These are phyloP conservation scores for Leccinum fallax DNA, from an alignment of 1,284 basidiomycete species.

Conservation along the genomic window DNA sequence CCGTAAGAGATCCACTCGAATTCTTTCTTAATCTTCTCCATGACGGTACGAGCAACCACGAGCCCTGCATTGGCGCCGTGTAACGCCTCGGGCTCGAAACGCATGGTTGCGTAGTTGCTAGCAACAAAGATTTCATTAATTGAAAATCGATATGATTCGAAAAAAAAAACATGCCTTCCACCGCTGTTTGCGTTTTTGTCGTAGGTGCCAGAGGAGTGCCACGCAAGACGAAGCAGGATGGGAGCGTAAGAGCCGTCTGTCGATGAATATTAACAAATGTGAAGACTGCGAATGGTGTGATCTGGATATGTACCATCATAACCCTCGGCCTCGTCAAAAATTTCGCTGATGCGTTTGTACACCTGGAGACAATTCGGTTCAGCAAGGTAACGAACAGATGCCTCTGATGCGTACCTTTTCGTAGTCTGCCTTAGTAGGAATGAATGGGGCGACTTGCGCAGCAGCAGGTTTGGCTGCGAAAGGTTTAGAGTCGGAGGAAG, in stretches of 20 bases:
- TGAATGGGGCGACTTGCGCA: slow-evolving; percentile 65
- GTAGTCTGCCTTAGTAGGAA: slow-evolving; percentile 79
- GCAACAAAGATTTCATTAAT: neutral
- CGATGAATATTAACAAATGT: slow-evolving; percentile 4
- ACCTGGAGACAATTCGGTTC: slow-evolving; percentile 51
- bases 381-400: neutral
- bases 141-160: slow-evolving; percentile 3
- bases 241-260: slow-evolving; percentile 91
- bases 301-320: slow-evolving; percentile 73
- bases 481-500: slow-evolving; percentile 47
- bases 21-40: slow-evolving; percentile 88
- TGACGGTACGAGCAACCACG: slow-evolving; percentile 76
- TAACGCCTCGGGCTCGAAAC: slow-evolving; percentile 82
- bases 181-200: slow-evolving; percentile 87
- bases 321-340: slow-evolving; percentile 68
- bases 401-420: slow-evolving; percentile 66
- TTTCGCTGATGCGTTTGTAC: slow-evolving; percentile 82
- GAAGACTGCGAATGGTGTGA: slow-evolving; percentile 2
- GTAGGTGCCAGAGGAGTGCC: slow-evolving; percentile 92
- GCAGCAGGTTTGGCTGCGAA: slow-evolving; percentile 59
- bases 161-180: slow-evolving; percentile 62
- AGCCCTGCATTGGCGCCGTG: slow-evolving; percentile 92
- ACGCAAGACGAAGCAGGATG: slow-evolving; percentile 90
- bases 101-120: slow-evolving; percentile 95
- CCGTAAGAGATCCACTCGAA: slow-evolving; percentile 93